A percentile compares a stretch with the other conserved stretches of the same genome.
Conservation (phyloP, 495 filamentous ascomycete species). For the Penicillium lagena region DNA sequence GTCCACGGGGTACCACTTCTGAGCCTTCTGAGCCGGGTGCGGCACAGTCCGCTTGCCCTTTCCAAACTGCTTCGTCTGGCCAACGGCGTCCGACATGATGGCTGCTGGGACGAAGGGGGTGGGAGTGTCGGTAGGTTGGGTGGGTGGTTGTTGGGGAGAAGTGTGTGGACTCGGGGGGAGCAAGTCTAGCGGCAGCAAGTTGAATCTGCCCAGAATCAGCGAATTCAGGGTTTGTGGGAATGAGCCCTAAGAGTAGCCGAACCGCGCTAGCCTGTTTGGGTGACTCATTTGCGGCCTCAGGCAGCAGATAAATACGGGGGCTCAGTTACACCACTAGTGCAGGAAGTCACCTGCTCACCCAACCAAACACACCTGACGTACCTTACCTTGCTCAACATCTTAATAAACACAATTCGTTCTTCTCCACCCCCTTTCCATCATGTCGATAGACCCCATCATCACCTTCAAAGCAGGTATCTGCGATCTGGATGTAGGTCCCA, state of each 20-base stretch:
- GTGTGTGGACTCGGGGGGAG: slow-evolving; percentile 22
- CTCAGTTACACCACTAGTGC: slow-evolving; percentile 11
- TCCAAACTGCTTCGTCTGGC: slow-evolving; percentile 90
- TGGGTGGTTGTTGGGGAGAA: slow-evolving; percentile 38
- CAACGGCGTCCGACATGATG: slow-evolving; percentile 59
- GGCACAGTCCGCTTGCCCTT: slow-evolving; percentile 91
- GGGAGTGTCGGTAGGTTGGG: slow-evolving; percentile 37
- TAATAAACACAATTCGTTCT: neutral
- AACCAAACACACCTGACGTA: slow-evolving; percentile 35
- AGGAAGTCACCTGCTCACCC: slow-evolving; percentile 16
- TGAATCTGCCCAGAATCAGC: slow-evolving; percentile 11
- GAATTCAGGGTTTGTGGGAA: slow-evolving; percentile 27
- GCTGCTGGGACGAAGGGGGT: slow-evolving; percentile 42
- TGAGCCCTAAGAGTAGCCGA: slow-evolving; percentile 14
- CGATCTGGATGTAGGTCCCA: slow-evolving; percentile 65
- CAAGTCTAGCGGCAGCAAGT: slow-evolving; percentile 1
- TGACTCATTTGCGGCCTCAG: slow-evolving; percentile 13
- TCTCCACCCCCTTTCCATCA: slow-evolving; percentile 25
- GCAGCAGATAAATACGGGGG: slow-evolving; percentile 7
- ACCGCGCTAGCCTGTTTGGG: slow-evolving; percentile 2
- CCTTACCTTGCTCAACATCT: slow-evolving; percentile 12
- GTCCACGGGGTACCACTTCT: slow-evolving; percentile 99
- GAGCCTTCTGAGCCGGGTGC: slow-evolving; percentile 77
- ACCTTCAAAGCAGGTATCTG: slow-evolving; percentile 97
- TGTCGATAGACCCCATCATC: slow-evolving; percentile 81